These are phyloP conservation scores for Cercospora janseana DNA, from an alignment of 2,329 filamentous ascomycete genomes.

Conservation along the genomic window DNA sequence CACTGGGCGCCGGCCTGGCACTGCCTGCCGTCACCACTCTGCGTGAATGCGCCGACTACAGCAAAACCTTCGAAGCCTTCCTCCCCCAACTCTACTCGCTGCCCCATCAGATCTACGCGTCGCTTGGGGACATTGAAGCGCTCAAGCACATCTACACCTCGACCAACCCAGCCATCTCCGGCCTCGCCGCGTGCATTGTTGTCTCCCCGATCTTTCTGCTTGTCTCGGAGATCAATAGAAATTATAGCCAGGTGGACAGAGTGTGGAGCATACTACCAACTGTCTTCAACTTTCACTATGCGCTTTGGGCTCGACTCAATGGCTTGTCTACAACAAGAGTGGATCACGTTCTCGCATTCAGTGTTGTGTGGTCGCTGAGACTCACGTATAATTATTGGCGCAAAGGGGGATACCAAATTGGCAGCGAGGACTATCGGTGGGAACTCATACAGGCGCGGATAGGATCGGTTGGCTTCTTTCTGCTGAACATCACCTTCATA, in stretches of 20 bases:
- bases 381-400: constrained; percentile 97
- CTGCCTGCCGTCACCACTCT: constrained; percentile 69
- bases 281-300: constrained; percentile 81
- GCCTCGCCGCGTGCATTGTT: constrained; percentile 67
- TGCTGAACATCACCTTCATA: constrained; percentile 90
- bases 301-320: constrained; percentile 74
- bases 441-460: constrained; percentile 67
- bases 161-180: constrained; percentile 82
- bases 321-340: constrained; percentile 68
- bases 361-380: constrained; percentile 65
- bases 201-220: constrained; percentile 71
- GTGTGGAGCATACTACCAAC: constrained; percentile 88
- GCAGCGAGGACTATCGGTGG: constrained; percentile 96
- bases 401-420: constrained; percentile 83
- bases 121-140: constrained; percentile 58
- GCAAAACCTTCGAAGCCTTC: constrained; percentile 71
- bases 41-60: constrained; percentile 73
- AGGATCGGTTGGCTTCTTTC: constrained; percentile 65
- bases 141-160: constrained; percentile 71
- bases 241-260: constrained; percentile 96
- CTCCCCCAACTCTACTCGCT: constrained; percentile 61
- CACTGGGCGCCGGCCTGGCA: constrained; percentile 19
- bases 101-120: constrained; percentile 50
- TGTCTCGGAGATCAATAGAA: constrained; percentile 79
- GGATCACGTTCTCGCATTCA: constrained; percentile 69